Base-by-base conservation (phyloP, 345 rosid species). In the Brassica carinata region DNA sequence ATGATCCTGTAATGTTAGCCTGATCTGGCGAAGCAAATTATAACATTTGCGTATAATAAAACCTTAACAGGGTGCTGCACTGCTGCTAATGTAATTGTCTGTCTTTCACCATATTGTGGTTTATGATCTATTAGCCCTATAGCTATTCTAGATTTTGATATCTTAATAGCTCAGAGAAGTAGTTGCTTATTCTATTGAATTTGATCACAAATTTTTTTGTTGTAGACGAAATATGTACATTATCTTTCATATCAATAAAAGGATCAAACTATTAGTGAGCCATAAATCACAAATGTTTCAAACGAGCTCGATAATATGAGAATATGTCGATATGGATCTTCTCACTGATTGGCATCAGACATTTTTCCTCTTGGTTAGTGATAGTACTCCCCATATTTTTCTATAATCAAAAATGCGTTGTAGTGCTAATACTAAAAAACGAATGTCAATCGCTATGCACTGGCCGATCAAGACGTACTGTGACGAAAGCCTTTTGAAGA, bases 401-500 rank as follows among this genome's bases (percentile, higher is more conserved):
- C 57, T 51, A 19, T 19, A 19, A 19, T 19, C 23, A 19, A 19
- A 19, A 27, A 48, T 48, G 55, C 7, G 55, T 48, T 43, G 51
- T 43, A 43, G n/a, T 48, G 66, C 34, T 63, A 19, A 23, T 36
- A 23, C 15, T 26, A 17, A 31, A 33, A 51, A 13, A 36, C 15
- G 19, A 10, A 68, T 8, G 34, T 78, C 55, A 72, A 38, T 79
- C 74, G n/a, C 64, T 59, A 67, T 55, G 82, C 62, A 27, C 53
- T 27, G 68, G 13, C 14, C 68, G 57, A 23, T 67, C 38, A 0
- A 45, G 30, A 30, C 74, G 82, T 67, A 45, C 55, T 1, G 62
- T 89, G 82, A 81, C 82, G 90, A 94, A 79, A 68, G 97, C 90
- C 81, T 89, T 94, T 87, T 87, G 88, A 10, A 87, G 88, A 72